phyloP scores from a whole-genome alignment of 805 yeast genomes.

The Starmerella etchellsii region DNA sequence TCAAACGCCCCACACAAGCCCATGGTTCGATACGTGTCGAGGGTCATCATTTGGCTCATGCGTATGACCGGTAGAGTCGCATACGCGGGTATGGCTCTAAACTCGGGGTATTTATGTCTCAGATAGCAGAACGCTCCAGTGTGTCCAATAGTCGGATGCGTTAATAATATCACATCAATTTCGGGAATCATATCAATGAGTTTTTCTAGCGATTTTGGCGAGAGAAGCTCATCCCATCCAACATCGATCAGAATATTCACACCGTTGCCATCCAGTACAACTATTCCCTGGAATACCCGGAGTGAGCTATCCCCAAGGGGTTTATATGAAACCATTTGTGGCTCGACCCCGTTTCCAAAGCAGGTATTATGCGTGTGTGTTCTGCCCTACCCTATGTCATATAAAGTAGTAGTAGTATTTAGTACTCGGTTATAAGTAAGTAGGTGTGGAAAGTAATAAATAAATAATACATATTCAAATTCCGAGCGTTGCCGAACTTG shows the following conservation, averaged over 20 bases:
- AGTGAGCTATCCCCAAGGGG: constrained; percentile 19
- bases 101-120: constrained; percentile 41
- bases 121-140: constrained; percentile 67
- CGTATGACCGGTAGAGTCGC: constrained; percentile 84
- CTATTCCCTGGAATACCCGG: constrained; percentile 23
- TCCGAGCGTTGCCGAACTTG: too few relatives aligned
- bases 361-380: too few relatives aligned
- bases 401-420: too few relatives aligned
- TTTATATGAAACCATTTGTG: constrained; percentile 28
- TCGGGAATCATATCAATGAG: constrained; percentile 33
- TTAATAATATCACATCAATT: constrained; percentile 60
- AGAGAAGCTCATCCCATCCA: constrained; percentile 30
- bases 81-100: constrained; percentile 60
- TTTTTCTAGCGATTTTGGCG: constrained; percentile 12
- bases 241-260: constrained; percentile 28
- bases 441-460: too few relatives aligned
- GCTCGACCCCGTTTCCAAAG: too few relatives aligned
- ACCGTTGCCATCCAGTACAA: constrained; percentile 25
- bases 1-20: constrained; percentile 63
- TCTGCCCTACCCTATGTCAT: too few relatives aligned
- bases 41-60: constrained; percentile 70
- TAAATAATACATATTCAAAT: too few relatives aligned
- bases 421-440: too few relatives aligned
- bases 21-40: constrained; percentile 61
- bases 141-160: constrained; percentile 73